phyloP scores from a whole-genome alignment of 208 protist genomes.

The Leishmania guyanensis region DNA sequence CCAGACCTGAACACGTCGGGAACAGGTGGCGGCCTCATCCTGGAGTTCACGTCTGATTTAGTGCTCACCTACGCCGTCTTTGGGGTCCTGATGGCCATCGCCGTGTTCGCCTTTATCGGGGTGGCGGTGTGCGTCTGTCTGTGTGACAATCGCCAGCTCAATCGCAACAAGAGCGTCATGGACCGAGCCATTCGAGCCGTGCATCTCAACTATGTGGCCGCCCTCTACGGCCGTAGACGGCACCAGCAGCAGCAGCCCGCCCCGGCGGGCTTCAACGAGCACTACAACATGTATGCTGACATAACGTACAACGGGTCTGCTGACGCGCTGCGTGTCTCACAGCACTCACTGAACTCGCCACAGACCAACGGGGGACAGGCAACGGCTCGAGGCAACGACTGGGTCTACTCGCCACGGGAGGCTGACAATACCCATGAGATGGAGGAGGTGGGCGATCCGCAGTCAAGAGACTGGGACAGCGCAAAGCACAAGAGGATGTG shows the following conservation, averaged over 20 bases:
- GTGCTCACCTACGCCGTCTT: constrained; percentile 18
- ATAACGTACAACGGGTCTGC: background rate
- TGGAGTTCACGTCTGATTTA: constrained; percentile 9
- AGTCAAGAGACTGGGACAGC: background rate
- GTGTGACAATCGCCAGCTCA: constrained; percentile 12
- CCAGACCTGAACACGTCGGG: background rate
- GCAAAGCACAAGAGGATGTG: background rate
- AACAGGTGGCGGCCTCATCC: background rate
- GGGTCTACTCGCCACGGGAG: background rate
- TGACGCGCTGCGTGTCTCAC: background rate
- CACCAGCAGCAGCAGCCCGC: background rate
- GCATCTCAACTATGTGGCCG: constrained; percentile 1
- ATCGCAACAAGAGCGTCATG: constrained; percentile 23
- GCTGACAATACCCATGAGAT: constrained; percentile 19
- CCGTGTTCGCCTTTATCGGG: constrained; percentile 10
- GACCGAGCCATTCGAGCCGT: constrained; percentile 20
- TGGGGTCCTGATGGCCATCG: constrained; percentile 14
- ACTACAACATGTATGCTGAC: constrained; percentile 11
- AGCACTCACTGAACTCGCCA: background rate
- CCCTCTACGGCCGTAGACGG: background rate
- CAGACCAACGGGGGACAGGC: background rate
- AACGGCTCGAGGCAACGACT: background rate
- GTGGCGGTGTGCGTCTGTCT: constrained; percentile 19
- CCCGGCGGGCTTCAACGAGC: constrained; percentile 1
- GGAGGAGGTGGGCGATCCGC: constrained; percentile 9